These are phyloP conservation scores for Rubia peregrina DNA, from an alignment of 305 asterid genomes.

Conservation along the genomic window DNA sequence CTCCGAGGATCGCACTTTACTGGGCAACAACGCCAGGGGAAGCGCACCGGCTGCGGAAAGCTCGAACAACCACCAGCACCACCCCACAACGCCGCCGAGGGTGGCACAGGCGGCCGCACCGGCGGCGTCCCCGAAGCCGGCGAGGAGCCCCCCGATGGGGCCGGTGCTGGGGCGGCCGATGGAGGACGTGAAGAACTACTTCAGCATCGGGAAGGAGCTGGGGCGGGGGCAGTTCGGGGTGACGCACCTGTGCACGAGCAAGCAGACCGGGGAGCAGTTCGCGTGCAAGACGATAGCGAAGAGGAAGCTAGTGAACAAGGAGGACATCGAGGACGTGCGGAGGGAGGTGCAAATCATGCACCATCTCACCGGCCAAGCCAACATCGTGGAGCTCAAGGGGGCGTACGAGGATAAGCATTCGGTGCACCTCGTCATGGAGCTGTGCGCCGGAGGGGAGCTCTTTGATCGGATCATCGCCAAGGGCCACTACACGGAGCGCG, in stretches of 20 bases:
- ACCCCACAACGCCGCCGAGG: slow-evolving; percentile 19
- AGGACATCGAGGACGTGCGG: slow-evolving; percentile 78
- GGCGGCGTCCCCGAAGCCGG: slow-evolving; percentile 34
- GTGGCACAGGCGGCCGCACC: slow-evolving; percentile 21
- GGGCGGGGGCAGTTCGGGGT: slow-evolving; percentile 89
- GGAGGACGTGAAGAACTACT: slow-evolving; percentile 53
- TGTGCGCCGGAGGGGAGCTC: slow-evolving; percentile 89
- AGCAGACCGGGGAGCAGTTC: slow-evolving; percentile 62
- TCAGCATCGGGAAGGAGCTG: slow-evolving; percentile 74
- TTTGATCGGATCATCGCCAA: slow-evolving; percentile 72
- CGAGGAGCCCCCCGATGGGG: slow-evolving; percentile 45
- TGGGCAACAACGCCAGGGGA: slow-evolving; percentile 14
- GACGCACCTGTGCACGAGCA: slow-evolving; percentile 63
- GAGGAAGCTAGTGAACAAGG: slow-evolving; percentile 65
- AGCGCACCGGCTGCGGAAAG: slow-evolving; percentile 18
- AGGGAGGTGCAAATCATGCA: slow-evolving; percentile 92
- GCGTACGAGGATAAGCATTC: slow-evolving; percentile 83
- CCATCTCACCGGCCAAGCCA: slow-evolving; percentile 67
- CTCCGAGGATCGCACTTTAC: slow-evolving; percentile 26
- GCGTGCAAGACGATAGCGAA: slow-evolving; percentile 88
- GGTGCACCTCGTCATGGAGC: slow-evolving; percentile 78
- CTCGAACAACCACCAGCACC: neutral
- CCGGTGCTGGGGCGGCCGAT: slow-evolving; percentile 79
- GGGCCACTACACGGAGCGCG: slow-evolving; percentile 80
- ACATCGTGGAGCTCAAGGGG: slow-evolving; percentile 75